Evolutionary conservation across 177 flowering plant species (phyloP).

Genomic region (Vitis hybrid): DNA sequence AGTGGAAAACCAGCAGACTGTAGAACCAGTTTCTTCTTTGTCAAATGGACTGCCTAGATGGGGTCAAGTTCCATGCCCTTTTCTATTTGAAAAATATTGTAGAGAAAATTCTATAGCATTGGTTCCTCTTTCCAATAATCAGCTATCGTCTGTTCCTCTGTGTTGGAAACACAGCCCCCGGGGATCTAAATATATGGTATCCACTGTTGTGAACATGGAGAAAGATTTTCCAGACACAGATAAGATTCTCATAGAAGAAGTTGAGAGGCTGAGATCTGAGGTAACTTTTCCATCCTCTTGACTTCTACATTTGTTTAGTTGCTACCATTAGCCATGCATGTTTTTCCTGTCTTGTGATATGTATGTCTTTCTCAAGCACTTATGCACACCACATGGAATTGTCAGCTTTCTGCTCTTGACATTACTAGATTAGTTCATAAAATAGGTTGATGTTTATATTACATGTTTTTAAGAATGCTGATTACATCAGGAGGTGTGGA

Average conservation of each 20-base stretch:
- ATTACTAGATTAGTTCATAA: background rate
- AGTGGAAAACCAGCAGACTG: slow-evolving; percentile 23
- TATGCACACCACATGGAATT: background rate
- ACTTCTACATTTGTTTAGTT: too few species aligned
- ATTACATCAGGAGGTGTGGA: background rate
- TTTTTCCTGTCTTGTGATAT: background rate
- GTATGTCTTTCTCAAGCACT: background rate
- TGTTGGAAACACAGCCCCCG: slow-evolving; percentile 5
- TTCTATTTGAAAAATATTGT: slow-evolving; percentile 21
- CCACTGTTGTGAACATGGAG: slow-evolving; percentile 5
- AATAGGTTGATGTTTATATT: background rate
- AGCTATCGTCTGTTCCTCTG: slow-evolving; percentile 15
- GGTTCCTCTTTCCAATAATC: slow-evolving; percentile 12
- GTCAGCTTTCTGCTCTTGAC: background rate
- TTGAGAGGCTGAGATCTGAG: slow-evolving; percentile 46
- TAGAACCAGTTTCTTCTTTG: slow-evolving; percentile 19
- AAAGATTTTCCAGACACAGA: slow-evolving; percentile 26
- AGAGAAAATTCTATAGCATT: slow-evolving; percentile 13
- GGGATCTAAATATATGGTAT: slow-evolving; percentile 10
- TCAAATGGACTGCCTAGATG: slow-evolving; percentile 36
- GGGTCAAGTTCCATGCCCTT: slow-evolving; percentile 59
- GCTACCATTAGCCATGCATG: too few species aligned
- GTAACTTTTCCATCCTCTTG: slow-evolving; percentile 26
- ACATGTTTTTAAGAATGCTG: background rate
- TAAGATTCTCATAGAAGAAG: slow-evolving; percentile 43